Percentiles rank a stretch among this genome's conserved stretches.
These are phyloP conservation scores for Didymella pinodella DNA, from an alignment of 2,329 filamentous ascomycete species.

Conservation along the genomic window DNA sequence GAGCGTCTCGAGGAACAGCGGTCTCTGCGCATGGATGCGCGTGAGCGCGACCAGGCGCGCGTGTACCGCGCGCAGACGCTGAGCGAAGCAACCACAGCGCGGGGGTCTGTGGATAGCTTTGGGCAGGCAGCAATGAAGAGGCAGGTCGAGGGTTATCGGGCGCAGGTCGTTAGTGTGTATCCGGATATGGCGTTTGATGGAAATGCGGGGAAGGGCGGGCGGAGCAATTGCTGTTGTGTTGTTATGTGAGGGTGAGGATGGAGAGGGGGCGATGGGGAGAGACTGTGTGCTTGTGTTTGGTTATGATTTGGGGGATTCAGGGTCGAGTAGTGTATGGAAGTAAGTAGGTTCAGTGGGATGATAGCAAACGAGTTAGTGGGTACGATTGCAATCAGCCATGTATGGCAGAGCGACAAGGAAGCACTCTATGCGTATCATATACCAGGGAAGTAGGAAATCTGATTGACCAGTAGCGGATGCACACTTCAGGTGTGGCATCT, in stretches of 20 bases:
- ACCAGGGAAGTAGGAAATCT: too few relatives aligned
- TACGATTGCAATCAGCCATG: too few relatives aligned
- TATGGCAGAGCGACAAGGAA: too few relatives aligned
- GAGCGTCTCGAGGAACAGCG: constrained; percentile 20
- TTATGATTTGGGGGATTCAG: not conserved
- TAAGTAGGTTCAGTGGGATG: too few relatives aligned
- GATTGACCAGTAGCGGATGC: too few relatives aligned
- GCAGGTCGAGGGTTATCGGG: constrained; percentile 31
- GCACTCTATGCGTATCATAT: too few relatives aligned
- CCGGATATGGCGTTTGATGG: constrained; percentile 36
- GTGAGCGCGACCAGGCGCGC: constrained; percentile 14
- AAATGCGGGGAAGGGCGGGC: constrained; percentile 14
- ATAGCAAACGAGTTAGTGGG: too few relatives aligned
- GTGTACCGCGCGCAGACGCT: not conserved
- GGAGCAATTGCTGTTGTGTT: constrained; percentile 24
- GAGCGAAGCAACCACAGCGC: constrained; percentile 5
- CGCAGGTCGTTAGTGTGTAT: constrained; percentile 32
- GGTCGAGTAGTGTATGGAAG: too few relatives aligned
- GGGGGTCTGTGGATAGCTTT: constrained; percentile 3
- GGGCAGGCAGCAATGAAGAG: constrained; percentile 16
- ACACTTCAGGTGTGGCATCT: too few relatives aligned
- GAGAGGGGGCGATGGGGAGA: not conserved
- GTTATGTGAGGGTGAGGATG: constrained; percentile 24
- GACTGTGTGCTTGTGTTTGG: too few relatives aligned
- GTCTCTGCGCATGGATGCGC: constrained; percentile 10